Base-by-base conservation (phyloP, 2,329 filamentous ascomycete species). In the Talaromyces sp. region DNA sequence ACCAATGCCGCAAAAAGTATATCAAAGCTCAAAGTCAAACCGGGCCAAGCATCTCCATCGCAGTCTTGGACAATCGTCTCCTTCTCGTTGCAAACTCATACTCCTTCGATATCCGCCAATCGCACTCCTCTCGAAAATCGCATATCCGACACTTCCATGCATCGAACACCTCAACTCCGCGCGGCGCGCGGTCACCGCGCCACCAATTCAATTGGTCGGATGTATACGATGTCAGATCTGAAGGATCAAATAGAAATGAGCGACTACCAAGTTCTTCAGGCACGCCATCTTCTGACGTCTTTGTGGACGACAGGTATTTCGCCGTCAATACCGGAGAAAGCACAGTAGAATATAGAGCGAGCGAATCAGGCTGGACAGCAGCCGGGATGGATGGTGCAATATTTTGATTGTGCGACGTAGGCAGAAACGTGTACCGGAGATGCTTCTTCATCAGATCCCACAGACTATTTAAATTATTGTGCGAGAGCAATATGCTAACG, bases 61-160 rank as follows among this genome's bases (percentile, higher is more conserved):
- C 60, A 33, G 61, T 58, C 39, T 63, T 66, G 67, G 73, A 68
- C 64, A 69, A 39, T 58, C 71, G 69, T 50, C 70, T 69, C 66
- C 73, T 76, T 66, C 74, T 75, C 67, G 70, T 74, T 62, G 75
- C 77, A 68, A 72, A 72, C 67, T 90, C 87, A 67, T 87, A 83
- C 63, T 93, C 87, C 77, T 90, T 89, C 11, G 83, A 82, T 70
- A 85, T 82, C 43, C 93, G 83, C 94, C 94, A 98, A 13, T 85
- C 84, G 75, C 94, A 98, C 1, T 81, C 83, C 2, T 91, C 88
- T 0, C 84, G 86, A 75, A 97, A 97, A 69, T 96, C 92, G 73
- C 94, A 98, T 27, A 84, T 87, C 22, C 87, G 81, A 74, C 94
- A 98, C 76, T 97, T 98, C 80, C 90, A 96, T 0, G 92, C 91